phyloP scores from a whole-genome alignment of 495 filamentous ascomycete species.

The Xylaria flabelliformis region DNA sequence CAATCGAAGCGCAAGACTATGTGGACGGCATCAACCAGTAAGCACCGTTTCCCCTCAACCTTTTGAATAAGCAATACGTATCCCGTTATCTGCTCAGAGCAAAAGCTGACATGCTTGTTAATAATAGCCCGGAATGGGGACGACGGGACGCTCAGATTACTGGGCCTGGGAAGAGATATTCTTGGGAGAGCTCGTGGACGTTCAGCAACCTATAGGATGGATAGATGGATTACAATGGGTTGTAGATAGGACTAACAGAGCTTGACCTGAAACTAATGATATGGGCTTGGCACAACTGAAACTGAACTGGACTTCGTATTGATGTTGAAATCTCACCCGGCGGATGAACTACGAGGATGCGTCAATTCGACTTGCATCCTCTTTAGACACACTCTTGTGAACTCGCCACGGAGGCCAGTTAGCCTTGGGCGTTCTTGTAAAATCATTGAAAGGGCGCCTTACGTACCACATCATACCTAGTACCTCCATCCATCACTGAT shows the following conservation, averaged over 20 bases:
- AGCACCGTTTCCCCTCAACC: conserved; percentile 28
- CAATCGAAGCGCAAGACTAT: conserved; percentile 71
- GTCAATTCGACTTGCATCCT: not conserved
- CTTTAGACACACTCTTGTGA: not conserved
- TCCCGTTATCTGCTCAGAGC: conserved; percentile 1
- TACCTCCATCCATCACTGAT: not conserved
- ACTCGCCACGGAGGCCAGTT: not conserved
- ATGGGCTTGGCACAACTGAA: not conserved
- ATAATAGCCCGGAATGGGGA: conserved; percentile 69
- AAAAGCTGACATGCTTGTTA: conserved; percentile 31
- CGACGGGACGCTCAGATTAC: conserved; percentile 64
- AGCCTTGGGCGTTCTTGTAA: not conserved
- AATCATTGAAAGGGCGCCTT: not conserved
- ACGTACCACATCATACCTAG: not conserved
- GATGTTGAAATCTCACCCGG: not conserved
- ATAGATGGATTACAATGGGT: not conserved
- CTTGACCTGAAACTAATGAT: not conserved
- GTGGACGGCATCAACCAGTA: conserved; percentile 80
- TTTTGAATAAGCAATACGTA: not conserved
- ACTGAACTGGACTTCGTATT: not conserved
- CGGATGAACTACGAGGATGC: not conserved
- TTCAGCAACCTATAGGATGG: conserved; percentile 46
- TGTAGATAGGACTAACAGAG: conserved; percentile 1
- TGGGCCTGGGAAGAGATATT: conserved; percentile 57
- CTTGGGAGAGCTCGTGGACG: conserved; percentile 58